Evolutionary conservation across 495 filamentous ascomycete species (phyloP).

Genomic region (Choiromyces venosus): DNA sequence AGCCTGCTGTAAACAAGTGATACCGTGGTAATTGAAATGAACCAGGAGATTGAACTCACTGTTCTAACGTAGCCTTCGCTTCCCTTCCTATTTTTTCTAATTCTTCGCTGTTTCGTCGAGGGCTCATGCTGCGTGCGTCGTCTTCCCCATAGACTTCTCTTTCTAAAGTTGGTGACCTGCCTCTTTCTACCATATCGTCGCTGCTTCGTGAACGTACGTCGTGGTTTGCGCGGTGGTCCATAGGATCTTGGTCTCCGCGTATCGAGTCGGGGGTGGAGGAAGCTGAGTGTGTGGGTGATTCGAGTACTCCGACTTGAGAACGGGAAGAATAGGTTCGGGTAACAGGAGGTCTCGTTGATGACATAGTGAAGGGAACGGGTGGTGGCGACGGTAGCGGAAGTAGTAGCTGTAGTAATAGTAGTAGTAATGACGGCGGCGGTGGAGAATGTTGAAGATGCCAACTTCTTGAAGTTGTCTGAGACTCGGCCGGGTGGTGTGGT

Average conservation of each 20-base stretch:
- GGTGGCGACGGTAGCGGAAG: conserved; percentile 19
- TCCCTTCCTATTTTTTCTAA: conserved; percentile 77
- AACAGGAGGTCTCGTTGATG: conserved; percentile 35
- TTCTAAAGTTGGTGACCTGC: conserved; percentile 36
- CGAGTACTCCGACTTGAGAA: conserved; percentile 34
- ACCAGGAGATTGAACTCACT: conserved; percentile 43
- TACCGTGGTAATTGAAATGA: not conserved
- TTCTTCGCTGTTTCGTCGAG: conserved; percentile 81
- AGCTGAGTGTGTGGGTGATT: conserved; percentile 37
- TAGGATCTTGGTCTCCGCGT: conserved; percentile 39
- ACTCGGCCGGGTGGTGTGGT: not conserved
- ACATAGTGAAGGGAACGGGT: conserved; percentile 29
- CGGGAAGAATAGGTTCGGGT: conserved; percentile 39
- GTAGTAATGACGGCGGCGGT: conserved; percentile 19
- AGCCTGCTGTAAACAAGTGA: conserved; percentile 18
- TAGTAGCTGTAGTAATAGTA: conserved; percentile 24
- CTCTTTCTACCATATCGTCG: conserved; percentile 38
- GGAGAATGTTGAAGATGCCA: conserved; percentile 3
- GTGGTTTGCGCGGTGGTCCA: conserved; percentile 17
- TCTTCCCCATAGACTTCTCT: conserved; percentile 55
- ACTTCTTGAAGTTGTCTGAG: conserved; percentile 7
- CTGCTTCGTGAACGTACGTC: conserved; percentile 15
- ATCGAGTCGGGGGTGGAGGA: conserved; percentile 36
- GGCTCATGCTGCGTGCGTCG: conserved; percentile 92
- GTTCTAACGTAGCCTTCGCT: conserved; percentile 61